These are phyloP conservation scores for Kernera saxatilis DNA, from an alignment of 345 rosid genomes.

Conservation along the genomic window DNA sequence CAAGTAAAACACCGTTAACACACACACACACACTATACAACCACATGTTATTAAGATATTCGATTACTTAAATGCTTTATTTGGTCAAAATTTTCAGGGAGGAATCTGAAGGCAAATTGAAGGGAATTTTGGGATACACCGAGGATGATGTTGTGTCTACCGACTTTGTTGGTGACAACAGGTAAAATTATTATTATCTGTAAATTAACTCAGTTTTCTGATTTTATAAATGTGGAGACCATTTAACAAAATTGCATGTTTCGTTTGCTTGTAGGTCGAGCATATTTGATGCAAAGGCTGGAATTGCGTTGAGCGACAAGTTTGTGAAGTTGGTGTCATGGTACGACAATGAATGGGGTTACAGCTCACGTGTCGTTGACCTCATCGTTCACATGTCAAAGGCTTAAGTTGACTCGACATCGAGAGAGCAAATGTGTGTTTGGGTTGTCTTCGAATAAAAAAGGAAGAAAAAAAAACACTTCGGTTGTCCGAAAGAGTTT, in stretches of 20 bases:
- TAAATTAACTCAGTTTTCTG: neutral
- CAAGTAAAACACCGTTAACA: too few relatives aligned
- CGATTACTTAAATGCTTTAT: neutral
- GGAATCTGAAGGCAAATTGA: conserved; percentile 64
- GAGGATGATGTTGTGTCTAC: conserved; percentile 78
- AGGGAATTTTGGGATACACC: conserved; percentile 72
- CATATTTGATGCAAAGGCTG: conserved; percentile 85
- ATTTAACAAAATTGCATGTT: neutral
- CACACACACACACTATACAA: too few relatives aligned
- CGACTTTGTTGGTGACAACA: conserved; percentile 74
- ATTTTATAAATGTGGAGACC: neutral
- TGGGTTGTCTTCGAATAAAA: conserved; percentile 4
- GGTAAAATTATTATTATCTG: conserved; percentile 27
- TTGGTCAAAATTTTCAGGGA: conserved; percentile 36
- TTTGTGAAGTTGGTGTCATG: conserved; percentile 61
- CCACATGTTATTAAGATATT: too few relatives aligned
- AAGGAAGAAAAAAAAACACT: neutral
- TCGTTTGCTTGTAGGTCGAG: conserved; percentile 58
- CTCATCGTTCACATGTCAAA: conserved; percentile 47
- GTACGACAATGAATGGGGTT: conserved; percentile 86
- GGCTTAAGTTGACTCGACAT: neutral
- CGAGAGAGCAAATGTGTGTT: conserved; percentile 4
- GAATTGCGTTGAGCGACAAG: conserved; percentile 58
- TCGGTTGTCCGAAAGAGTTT: neutral
- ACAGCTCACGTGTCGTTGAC: conserved; percentile 76